Evolutionary conservation across 768 basidiomycete species (phyloP).

Genomic region (Rubroboletus satanas): DNA sequence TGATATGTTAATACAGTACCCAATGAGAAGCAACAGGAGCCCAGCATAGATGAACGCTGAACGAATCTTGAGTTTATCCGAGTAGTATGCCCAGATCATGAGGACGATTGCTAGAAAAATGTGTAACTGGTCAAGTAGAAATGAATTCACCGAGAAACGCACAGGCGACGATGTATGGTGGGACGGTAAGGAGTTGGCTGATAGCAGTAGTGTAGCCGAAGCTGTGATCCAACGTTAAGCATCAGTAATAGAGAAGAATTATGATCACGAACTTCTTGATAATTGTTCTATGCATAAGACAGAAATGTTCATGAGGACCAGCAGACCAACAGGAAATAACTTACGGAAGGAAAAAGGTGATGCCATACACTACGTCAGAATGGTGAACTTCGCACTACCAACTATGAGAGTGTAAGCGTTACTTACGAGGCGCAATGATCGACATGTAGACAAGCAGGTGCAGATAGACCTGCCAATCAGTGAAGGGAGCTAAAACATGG

Average conservation of each 20-base stretch:
- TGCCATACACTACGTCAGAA: constrained; percentile 52
- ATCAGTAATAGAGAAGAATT: background rate
- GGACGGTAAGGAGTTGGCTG: constrained; percentile 64
- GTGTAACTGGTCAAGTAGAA: background rate
- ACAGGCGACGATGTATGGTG: constrained; percentile 65
- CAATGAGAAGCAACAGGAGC: constrained; percentile 48
- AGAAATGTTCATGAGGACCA: background rate
- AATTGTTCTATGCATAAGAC: constrained; percentile 43
- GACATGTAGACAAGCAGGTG: constrained; percentile 37
- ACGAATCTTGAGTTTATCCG: constrained; percentile 53
- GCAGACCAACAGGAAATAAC: constrained; percentile 25
- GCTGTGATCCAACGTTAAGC: constrained; percentile 28
- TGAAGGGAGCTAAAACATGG: constrained; percentile 50
- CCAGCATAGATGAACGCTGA: constrained; percentile 56
- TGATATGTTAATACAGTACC: constrained; percentile 64
- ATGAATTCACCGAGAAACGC: constrained; percentile 17
- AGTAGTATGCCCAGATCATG: constrained; percentile 50
- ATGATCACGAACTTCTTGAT: constrained; percentile 41
- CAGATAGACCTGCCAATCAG: constrained; percentile 57
- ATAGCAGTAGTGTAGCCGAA: constrained; percentile 57
- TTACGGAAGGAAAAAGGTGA: constrained; percentile 67
- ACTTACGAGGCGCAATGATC: constrained; percentile 55
- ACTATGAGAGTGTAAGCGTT: background rate
- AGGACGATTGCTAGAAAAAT: constrained; percentile 44
- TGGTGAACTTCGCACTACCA: background rate